Percentiles rank a stretch among this genome's conserved stretches.
These are phyloP conservation scores for Stachybotrys chlorohalonatus DNA, from an alignment of 2,329 filamentous ascomycete genomes.

Conservation along the genomic window DNA sequence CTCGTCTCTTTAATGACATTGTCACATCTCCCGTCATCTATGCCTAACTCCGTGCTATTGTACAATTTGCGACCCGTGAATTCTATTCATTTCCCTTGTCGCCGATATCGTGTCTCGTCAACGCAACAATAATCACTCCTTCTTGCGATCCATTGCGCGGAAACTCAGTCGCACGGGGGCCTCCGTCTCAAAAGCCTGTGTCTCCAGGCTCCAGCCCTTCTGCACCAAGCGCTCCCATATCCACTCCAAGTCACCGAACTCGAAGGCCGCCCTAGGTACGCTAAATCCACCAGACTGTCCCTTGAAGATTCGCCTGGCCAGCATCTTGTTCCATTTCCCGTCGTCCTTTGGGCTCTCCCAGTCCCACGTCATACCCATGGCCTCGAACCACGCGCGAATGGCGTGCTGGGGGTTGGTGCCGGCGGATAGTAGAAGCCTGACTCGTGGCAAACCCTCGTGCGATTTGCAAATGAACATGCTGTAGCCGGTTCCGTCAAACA, in stretches of 20 bases:
- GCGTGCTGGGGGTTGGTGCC: not conserved
- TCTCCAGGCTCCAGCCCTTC: conserved; percentile 24
- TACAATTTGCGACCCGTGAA: not conserved
- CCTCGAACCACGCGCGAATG: not conserved
- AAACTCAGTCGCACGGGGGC: conserved; percentile 21
- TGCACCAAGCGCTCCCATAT: not conserved
- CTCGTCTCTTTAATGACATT: not conserved
- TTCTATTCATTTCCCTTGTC: not conserved
- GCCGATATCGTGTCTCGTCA: not conserved
- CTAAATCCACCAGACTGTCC: no score
- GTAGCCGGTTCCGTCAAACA: conserved; percentile 18
- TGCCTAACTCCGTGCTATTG: not conserved
- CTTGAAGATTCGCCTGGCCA: no score
- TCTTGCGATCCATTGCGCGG: conserved; percentile 8
- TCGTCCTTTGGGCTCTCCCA: not conserved
- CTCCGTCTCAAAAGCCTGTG: conserved; percentile 26
- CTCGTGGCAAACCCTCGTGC: conserved; percentile 1
- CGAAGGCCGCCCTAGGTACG: no score
- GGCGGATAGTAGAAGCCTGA: conserved; percentile 22
- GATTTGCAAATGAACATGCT: conserved; percentile 17
- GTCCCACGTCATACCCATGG: conserved; percentile 7
- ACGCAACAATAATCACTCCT: conserved; percentile 6
- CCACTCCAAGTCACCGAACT: not conserved
- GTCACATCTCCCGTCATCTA: not conserved
- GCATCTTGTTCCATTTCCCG: not conserved